Evolutionary conservation across 352 stramenopile genomes (phyloP).

Genomic region (Phytopythium vexans): DNA sequence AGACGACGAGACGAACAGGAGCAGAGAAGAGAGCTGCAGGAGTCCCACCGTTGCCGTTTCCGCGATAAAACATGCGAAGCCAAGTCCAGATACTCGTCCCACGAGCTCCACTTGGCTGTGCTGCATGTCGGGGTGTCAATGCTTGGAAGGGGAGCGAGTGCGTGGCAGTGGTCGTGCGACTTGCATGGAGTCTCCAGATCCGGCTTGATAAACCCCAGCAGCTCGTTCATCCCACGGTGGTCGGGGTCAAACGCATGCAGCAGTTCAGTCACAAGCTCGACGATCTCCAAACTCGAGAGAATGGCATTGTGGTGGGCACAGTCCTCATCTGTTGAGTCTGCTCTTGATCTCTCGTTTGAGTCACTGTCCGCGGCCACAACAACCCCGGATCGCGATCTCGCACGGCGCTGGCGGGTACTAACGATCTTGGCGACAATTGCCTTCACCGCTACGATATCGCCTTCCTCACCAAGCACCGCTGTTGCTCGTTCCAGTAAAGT

Average conservation of each 20-base stretch:
- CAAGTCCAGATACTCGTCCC: constrained; percentile 17
- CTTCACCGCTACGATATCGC: constrained; percentile 19
- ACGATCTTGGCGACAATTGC: constrained; percentile 12
- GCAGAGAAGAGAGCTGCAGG: background rate
- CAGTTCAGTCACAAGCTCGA: constrained; percentile 21
- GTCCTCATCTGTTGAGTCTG: background rate
- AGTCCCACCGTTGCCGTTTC: constrained; percentile 1
- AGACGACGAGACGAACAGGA: too few species aligned
- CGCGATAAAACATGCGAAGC: constrained; percentile 2
- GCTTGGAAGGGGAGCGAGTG: background rate
- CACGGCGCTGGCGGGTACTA: background rate
- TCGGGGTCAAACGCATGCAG: constrained; percentile 26
- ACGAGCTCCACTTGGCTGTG: constrained; percentile 19
- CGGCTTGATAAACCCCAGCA: constrained; percentile 11
- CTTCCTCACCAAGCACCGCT: constrained; percentile 10
- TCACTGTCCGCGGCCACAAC: constrained; percentile 1
- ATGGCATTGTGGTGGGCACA: background rate
- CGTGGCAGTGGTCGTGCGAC: constrained; percentile 11
- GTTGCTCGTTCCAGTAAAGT: constrained; percentile 8
- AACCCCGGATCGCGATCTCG: background rate
- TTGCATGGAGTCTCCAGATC: background rate
- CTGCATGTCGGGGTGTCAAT: background rate
- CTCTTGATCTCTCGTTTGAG: constrained; percentile 1
- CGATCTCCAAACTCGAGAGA: constrained; percentile 13
- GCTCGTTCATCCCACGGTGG: constrained; percentile 15